Conservation (phyloP, 441 rosid species). For the Populus tomentosa region DNA sequence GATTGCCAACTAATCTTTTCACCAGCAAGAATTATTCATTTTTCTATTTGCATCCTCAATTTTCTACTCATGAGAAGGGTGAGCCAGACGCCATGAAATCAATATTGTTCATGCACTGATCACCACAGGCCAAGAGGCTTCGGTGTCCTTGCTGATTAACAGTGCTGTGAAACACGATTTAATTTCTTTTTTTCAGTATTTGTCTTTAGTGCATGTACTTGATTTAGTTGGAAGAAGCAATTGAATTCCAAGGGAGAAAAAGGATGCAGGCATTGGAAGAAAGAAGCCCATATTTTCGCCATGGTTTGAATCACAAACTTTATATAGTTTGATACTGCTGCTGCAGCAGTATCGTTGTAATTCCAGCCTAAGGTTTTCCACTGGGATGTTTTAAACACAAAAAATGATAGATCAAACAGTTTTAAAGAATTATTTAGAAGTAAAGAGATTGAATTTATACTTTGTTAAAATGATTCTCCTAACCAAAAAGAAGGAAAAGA, state of each 20-base stretch:
- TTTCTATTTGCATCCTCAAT: neutral
- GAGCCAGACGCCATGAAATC: conserved; percentile 20
- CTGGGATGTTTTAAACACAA: too few relatives aligned
- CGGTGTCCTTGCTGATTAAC: neutral
- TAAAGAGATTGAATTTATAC: too few relatives aligned
- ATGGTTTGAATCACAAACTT: too few relatives aligned
- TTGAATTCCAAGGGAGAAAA: neutral
- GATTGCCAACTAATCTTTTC: conserved; percentile 46
- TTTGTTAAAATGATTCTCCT: too few relatives aligned
- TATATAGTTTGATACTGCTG: too few relatives aligned
- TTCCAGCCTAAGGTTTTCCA: too few relatives aligned
- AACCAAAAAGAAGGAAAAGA: too few relatives aligned
- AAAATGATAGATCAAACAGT: too few relatives aligned
- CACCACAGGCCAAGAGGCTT: neutral
- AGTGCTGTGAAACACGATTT: too few relatives aligned
- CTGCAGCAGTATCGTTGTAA: too few relatives aligned
- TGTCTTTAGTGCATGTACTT: neutral
- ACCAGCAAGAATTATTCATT: neutral
- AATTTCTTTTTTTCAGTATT: too few relatives aligned
- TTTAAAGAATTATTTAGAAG: too few relatives aligned
- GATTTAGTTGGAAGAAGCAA: neutral
- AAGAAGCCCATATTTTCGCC: neutral
- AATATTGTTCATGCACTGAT: conserved; percentile 9
- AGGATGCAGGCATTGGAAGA: neutral
- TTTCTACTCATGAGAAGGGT: neutral